Evolutionary conservation across 768 basidiomycete species (phyloP), one percentile per base, ranked within the genome.

Genomic region (Russula earlei): DNA sequence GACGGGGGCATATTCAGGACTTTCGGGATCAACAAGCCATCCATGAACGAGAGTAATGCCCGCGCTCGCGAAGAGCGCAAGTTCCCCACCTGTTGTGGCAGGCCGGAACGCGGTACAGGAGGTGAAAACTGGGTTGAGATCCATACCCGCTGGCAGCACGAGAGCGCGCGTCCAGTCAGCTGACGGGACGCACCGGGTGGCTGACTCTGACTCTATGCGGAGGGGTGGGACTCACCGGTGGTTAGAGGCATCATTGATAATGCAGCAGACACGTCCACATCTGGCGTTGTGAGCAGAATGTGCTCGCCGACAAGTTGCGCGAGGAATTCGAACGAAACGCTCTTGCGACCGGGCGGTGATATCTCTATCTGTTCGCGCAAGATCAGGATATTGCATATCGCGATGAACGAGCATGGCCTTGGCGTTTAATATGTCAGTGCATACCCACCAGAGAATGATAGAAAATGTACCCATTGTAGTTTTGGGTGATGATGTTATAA

Each of bases 361-460:
- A 96, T 83, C 50, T 78, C 69, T 59, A 95, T 89, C 62, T 87
- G 77, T 49, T 83, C 85, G n/a, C 91, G 81, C 2, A 96, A 74
- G 58, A 95, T 83, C 29, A 95, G 78, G 49, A 93, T 88, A 66
- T 96, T 96, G 71, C 89, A 92, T 56, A 92, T 87, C 25, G 91
- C 91, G 63, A 94, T 90, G 61, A 94, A 87, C 0, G 89, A 91
- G 66, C 91, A 94, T 9, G 91, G 91, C 9, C 91, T 93, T 66
- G 7, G 17, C 45, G 27, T 33, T 24, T 19, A 20, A 52, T 36
- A 59, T 22, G 44, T 38, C 15, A 48, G 59, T 50, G 34, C 31
- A 46, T 10, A 29, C 9, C 27, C 47, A n/a, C 5, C 25, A 19
- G 19, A 3, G 24, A 9, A 12, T 11, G 29, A 4, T 12, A 33